A percentile compares a stretch with the other conserved stretches of the same genome.
phyloP scores from a whole-genome alignment of 192 early-diverging fungal genomes.

The Ambispora gerdemannii region DNA sequence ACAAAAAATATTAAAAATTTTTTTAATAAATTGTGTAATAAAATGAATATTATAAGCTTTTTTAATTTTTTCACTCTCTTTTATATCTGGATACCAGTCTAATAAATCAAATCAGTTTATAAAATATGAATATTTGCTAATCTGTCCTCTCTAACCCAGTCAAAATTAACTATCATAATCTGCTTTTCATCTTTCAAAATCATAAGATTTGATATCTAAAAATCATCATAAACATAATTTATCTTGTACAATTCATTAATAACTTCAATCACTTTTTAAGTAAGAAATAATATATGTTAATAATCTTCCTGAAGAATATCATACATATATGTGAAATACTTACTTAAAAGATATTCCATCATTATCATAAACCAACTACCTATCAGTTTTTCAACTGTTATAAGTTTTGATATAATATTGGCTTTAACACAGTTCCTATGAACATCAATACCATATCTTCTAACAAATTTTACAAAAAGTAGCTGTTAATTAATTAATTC shows the following conservation, averaged over 20 bases:
- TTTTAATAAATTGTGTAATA: slow-evolving; percentile 15
- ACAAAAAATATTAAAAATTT: background rate
- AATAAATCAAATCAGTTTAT: background rate
- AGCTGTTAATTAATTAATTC: slow-evolving; percentile 7
- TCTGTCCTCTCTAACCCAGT: background rate
- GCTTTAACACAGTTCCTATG: background rate
- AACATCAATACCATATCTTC: background rate
- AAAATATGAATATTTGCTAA: slow-evolving; percentile 5
- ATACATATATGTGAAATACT: background rate
- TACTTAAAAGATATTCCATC: slow-evolving; percentile 12
- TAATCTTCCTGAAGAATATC: background rate
- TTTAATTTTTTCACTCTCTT: slow-evolving; percentile 3
- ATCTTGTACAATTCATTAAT: background rate
- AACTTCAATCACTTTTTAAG: background rate
- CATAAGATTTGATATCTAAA: slow-evolving; percentile 11
- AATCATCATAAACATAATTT: slow-evolving; percentile 7
- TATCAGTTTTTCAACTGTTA: background rate
- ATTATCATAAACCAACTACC: slow-evolving; percentile 8
- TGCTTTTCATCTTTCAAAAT: slow-evolving; percentile 1
- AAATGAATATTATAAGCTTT: slow-evolving; percentile 10
- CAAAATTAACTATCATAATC: background rate
- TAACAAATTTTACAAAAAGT: slow-evolving; percentile 17
- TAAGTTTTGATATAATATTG: slow-evolving; percentile 4
- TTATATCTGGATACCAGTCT: slow-evolving; percentile 6
- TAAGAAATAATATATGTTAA: background rate